A percentile compares a stretch with the other conserved stretches of the same genome.
Conservation (phyloP, 2,329 filamentous ascomycete genomes). For the Magnaporthiopsis poae region DNA sequence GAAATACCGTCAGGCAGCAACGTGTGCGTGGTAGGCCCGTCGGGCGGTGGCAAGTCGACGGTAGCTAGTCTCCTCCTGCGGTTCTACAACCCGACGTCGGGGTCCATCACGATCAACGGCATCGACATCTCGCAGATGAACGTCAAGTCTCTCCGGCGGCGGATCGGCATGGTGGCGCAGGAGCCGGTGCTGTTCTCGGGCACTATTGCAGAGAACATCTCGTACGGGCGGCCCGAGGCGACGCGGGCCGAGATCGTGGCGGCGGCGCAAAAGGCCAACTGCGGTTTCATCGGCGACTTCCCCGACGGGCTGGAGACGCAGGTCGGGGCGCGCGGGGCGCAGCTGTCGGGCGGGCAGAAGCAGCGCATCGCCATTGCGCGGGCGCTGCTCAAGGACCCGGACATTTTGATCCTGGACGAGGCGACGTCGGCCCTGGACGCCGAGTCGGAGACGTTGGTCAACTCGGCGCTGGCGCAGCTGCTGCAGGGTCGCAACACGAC, state of each 20-base stretch:
- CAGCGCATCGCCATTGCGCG: constrained; percentile 95
- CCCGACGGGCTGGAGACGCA: constrained; percentile 90
- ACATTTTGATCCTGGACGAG: constrained; percentile 94
- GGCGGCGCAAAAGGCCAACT: constrained; percentile 86
- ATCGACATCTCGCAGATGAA: constrained; percentile 79
- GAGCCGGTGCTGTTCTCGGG: constrained; percentile 89
- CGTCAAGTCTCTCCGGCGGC: constrained; percentile 79
- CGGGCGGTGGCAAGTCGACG: constrained; percentile 90
- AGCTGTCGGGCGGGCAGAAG: constrained; percentile 92
- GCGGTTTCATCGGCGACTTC: constrained; percentile 91
- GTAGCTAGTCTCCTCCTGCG: constrained; percentile 83
- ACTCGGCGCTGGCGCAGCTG: constrained; percentile 72
- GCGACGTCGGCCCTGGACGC: constrained; percentile 92
- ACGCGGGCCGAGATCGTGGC: constrained; percentile 70
- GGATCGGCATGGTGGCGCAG: constrained; percentile 90
- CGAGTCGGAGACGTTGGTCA: constrained; percentile 92
- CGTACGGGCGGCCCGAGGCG: constrained; percentile 77
- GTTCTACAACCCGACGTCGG: constrained; percentile 77
- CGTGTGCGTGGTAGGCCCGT: constrained; percentile 91
- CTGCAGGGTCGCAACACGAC: constrained; percentile 86
- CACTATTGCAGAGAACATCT: constrained; percentile 77
- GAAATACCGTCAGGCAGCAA: constrained; percentile 88
- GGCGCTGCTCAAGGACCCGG: constrained; percentile 86
- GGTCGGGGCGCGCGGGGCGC: constrained; percentile 82
- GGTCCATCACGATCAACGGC: constrained; percentile 73